Base-by-base conservation (phyloP, 1,284 basidiomycete species). In the Ganoderma meredithae region DNA sequence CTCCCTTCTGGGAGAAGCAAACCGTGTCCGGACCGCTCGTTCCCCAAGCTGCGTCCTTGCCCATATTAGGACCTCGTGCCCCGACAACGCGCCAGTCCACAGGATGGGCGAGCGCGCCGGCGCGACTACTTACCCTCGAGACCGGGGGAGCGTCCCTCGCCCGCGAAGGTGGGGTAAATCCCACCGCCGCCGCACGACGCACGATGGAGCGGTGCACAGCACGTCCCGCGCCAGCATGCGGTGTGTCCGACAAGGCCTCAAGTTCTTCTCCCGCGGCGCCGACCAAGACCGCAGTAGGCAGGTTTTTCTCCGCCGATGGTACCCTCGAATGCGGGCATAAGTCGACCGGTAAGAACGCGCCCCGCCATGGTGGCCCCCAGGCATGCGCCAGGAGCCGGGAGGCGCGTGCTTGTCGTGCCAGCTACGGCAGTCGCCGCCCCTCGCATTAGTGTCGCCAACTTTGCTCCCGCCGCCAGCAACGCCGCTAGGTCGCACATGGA, bases 271-370 rank as follows among this genome's bases (percentile, higher is more conserved):
- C 71, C 71, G 69, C 71, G 71, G 65, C 65, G 63, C 60, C 66
- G 60, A 63, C 66, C 62, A 62, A 44, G n/a, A 44, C 59, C 61
- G 62, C 60, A 60, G 65, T 59, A 65, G 68, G 64, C 52, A 64
- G 56, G 62, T 60, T 60, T 60, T 60, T 67, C 65, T 69, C 67
- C 69, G 68, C 69, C 69, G 71, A 66, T 55, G 64, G 60, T 17
- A 66, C 66, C 68, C 68, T 61, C 64, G 44, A 64, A 55, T 69
- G 70, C 70, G 70, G 70, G 55, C 64, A 55, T 71, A 69, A 66
- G 65, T 59, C 61, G 70, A 67, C 44, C 63, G 40, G 47, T 49
- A 49, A 55, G 70, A 67, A 69, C 67, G 65, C 63, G 52, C 52
- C 52, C 31, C 52, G 31, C 19, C 44, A 19, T 47, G 19, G 44